Evolutionary conservation across 2,329 filamentous ascomycete species (phyloP), one percentile per base, ranked within the genome.

Genomic region (Apiospora rasikravindrae): DNA sequence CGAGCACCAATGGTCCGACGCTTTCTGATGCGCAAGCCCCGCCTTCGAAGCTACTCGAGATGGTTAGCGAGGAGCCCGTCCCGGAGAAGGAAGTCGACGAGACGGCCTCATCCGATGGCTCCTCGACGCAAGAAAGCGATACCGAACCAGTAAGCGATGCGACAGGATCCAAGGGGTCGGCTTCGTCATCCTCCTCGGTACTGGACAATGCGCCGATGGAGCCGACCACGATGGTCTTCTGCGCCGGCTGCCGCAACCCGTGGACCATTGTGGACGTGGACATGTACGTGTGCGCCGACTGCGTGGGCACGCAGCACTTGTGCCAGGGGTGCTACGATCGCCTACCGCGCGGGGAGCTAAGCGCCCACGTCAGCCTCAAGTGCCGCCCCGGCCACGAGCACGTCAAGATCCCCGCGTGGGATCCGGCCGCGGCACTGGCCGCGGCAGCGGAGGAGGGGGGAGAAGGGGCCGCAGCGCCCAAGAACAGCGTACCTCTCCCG

Each of bases 241-340:
- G 79, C 70, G 77, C 75, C 29, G 76, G 75, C 16, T 80, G 79
- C 72, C 74, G 75, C 13, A 72, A 69, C 71, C 66, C 74, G 69
- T 80, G 76, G 75, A 76, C 73, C 0, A 73, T 79, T 1, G 74
- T 75, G 67, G 75, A 77, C 44, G 74, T 66, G 73, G 74, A 76
- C 10, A 69, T 80, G 24, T 75, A 76, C 66, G 75, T 71, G n/a
- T 80, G 78, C 70, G 77, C 76, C 24, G 79, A 80, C 64, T 79
- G 78, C 69, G 72, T 77, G 8, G 77, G 76, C 29, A 66, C 69
- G 44, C 42, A 75, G 11, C 74, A 78, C 67, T 71, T 80, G 2
- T 74, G 76, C 69, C 45, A 49, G 3, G 73, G 70, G 11, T 80
- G 79, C 71, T 71, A 79, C 37, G 73, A 71, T 40, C 61, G 72